A percentile compares a stretch with the other conserved stretches of the same genome.
Evolutionary conservation across 495 filamentous ascomycete species (phyloP).

Genomic region (Neurospora cerealis): DNA sequence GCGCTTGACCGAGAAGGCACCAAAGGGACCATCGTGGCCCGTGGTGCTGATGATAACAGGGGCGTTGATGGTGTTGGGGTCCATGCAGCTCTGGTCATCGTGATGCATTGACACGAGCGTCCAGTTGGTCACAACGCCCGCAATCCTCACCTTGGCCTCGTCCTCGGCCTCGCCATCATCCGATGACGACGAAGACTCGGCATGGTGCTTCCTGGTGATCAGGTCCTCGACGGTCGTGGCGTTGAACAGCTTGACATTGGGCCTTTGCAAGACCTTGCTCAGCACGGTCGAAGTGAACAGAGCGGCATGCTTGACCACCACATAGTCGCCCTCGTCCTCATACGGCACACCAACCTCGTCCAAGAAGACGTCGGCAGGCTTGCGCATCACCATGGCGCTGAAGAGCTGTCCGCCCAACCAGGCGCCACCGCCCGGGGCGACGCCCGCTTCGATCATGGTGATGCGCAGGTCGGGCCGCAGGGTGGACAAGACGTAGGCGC

Average conservation of each 20-base stretch:
- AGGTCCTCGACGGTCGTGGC: constrained; percentile 85
- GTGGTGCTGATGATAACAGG: constrained; percentile 79
- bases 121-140: constrained; percentile 91
- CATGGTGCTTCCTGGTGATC: constrained; percentile 53
- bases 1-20: constrained; percentile 79
- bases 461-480: constrained; percentile 84
- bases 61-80: constrained; percentile 91
- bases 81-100: constrained; percentile 81
- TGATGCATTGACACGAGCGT: constrained; percentile 84
- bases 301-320: constrained; percentile 88
- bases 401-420: constrained; percentile 93
- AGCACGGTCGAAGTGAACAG: constrained; percentile 82
- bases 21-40: constrained; percentile 81
- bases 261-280: constrained; percentile 67
- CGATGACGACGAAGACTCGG: not conserved
- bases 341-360: constrained; percentile 71
- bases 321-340: constrained; percentile 77
- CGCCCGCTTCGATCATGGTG: constrained; percentile 78
- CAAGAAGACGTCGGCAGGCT: constrained; percentile 78
- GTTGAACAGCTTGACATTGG: constrained; percentile 93
- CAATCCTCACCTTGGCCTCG: constrained; percentile 47
- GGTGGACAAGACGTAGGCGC: constrained; percentile 75
- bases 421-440: constrained; percentile 79
- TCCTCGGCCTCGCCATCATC: constrained; percentile 30
- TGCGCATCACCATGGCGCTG: constrained; percentile 88